Conservation (phyloP, 2,329 filamentous ascomycete species). For the Aspergillus sp. region DNA sequence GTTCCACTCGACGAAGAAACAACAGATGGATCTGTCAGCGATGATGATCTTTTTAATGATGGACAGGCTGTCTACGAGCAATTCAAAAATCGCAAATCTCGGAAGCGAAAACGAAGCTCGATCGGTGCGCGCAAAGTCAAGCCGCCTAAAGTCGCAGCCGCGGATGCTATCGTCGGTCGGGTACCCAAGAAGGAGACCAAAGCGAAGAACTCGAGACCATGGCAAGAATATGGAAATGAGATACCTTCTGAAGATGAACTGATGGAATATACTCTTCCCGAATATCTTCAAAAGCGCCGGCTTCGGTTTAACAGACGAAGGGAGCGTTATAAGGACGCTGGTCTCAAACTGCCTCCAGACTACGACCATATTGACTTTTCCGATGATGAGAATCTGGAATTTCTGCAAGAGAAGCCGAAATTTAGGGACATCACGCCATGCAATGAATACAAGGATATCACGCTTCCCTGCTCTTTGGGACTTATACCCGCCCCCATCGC, state of each 20-base stretch:
- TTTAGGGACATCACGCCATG: conserved; percentile 68
- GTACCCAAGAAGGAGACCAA: conserved; percentile 34
- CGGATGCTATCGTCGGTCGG: conserved; percentile 44
- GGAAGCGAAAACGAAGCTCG: conserved; percentile 57
- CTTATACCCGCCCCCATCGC: conserved; percentile 87
- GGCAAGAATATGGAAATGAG: conserved; percentile 49
- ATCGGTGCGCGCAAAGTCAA: conserved; percentile 54
- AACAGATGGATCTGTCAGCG: conserved; percentile 28
- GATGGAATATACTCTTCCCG: conserved; percentile 67
- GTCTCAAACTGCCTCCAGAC: conserved; percentile 75
- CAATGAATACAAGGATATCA: conserved; percentile 73
- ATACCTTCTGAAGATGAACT: conserved; percentile 58
- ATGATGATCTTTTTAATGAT: conserved; percentile 43
- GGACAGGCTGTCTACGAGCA: conserved; percentile 59
- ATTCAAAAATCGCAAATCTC: conserved; percentile 64
- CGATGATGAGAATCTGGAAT: conserved; percentile 66
- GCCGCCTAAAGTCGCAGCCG: conserved; percentile 46
- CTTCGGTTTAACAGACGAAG: conserved; percentile 68
- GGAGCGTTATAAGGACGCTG: conserved; percentile 65
- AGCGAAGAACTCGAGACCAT: conserved; percentile 30
- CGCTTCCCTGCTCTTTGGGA: conserved; percentile 74
- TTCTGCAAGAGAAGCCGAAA: conserved; percentile 70
- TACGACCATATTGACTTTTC: conserved; percentile 78
- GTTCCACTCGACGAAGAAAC: conserved; percentile 28
- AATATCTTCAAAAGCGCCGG: conserved; percentile 73